Evolutionary conservation across 768 basidiomycete genomes (phyloP).

Genomic region (Xerocomus brunneocitrinus): DNA sequence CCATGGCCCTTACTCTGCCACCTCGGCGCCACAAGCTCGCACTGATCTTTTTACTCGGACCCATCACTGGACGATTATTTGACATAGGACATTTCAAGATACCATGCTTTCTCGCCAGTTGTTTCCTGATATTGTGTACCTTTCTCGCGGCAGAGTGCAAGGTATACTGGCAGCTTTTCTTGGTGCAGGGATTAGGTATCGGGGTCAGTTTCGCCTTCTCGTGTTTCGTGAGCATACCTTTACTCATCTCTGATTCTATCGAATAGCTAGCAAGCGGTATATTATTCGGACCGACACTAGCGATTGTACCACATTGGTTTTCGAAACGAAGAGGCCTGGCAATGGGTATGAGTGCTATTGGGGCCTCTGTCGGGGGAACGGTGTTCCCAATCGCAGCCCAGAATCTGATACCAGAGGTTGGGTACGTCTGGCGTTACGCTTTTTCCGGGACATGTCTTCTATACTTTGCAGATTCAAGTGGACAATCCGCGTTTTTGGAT

Average conservation of each 20-base stretch:
- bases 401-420: slow-evolving; percentile 49
- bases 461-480: slow-evolving; percentile 57
- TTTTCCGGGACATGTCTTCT: background rate
- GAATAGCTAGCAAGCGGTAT: slow-evolving; percentile 43
- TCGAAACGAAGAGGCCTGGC: slow-evolving; percentile 51
- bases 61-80: slow-evolving; percentile 65
- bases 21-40: slow-evolving; percentile 44
- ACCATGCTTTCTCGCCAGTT: slow-evolving; percentile 45
- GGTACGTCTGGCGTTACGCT: slow-evolving; percentile 37
- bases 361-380: slow-evolving; percentile 66
- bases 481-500: slow-evolving; percentile 70
- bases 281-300: slow-evolving; percentile 58
- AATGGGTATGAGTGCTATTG: slow-evolving; percentile 58
- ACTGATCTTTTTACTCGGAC: slow-evolving; percentile 56
- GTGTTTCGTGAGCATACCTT: background rate
- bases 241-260: background rate
- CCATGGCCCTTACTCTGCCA: background rate
- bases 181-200: slow-evolving; percentile 66
- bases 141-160: slow-evolving; percentile 71
- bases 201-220: slow-evolving; percentile 42
- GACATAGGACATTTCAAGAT: slow-evolving; percentile 64
- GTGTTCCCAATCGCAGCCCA: slow-evolving; percentile 59
- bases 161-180: slow-evolving; percentile 71
- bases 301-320: slow-evolving; percentile 72
- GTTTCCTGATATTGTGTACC: slow-evolving; percentile 48